Base-by-base conservation (phyloP, 2,329 filamentous ascomycete genomes). In the Colletotrichum sp. region DNA sequence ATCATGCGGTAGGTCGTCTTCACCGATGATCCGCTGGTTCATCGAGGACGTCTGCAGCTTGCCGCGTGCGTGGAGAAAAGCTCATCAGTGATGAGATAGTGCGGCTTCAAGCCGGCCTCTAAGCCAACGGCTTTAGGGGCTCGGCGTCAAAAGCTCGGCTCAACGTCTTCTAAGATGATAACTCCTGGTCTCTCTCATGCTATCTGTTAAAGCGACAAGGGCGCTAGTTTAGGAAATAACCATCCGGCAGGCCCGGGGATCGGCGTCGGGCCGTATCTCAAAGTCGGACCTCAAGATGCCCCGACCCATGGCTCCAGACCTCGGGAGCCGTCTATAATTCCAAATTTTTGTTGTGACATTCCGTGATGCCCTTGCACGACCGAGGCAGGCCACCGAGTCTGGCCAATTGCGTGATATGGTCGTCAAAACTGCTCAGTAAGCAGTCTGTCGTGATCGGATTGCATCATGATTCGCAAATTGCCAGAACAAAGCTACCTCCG, bases 401-500 rank as follows among this genome's bases (percentile, higher is more conserved):
- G 43, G 21, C n/a, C 24, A 52, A 65, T 73, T 73, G 64, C 70
- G 69, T 64, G 64, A 65, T 38, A 30, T 63, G 34, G 28, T 38
- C 30, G 34, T 7, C 38, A 32, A 34, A 28, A 24, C 63, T 66
- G 55, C 69, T 67, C 69, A 69, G 73, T 75, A 56, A 75, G 69
- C 73, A 63, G 52, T 26, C 10, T 63, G 43, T 64, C 34, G 69
- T 63, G 73, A 74, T 64, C 56, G 56, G 36, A 63, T 75, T 73
- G 69, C 63, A 69, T 75, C 73, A 69, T 75, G 43, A 63, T 73
- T 71, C 34, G 69, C 58, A 74, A 48, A 28, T 30, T 73, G 30
- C 36, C 32, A 26, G 24, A 34, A 62, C 30, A 34, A 34, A 62
- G 58, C 58, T 62, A 30, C 56, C 12, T 12, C 28, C 32, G 58